Evolutionary conservation across 2,329 filamentous ascomycete species (phyloP).

Genomic region (Neonectria neomacrospora): DNA sequence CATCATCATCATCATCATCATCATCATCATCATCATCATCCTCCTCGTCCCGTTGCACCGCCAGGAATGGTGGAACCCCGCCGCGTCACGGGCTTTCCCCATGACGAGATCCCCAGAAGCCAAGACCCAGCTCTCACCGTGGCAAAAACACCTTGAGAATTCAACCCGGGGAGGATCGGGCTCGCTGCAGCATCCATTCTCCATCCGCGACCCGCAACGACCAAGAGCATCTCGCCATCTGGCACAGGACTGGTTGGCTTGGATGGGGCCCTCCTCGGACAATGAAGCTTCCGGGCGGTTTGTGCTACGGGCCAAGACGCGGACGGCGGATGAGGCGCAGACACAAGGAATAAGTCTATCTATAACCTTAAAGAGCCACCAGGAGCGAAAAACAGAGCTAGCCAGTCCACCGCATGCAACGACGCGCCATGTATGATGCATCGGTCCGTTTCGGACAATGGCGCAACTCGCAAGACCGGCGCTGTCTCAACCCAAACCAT

Average conservation of each 20-base stretch:
- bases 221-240: not conserved
- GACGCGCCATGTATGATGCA: not conserved
- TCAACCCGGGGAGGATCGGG: conserved; percentile 26
- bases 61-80: conserved; percentile 34
- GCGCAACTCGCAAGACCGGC: not conserved
- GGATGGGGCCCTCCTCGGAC: not conserved
- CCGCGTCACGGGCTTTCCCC: conserved; percentile 32
- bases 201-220: not conserved
- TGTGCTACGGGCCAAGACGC: not conserved
- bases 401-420: not conserved
- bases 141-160: conserved; percentile 7
- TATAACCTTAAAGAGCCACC: conserved; percentile 36
- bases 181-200: conserved; percentile 30
- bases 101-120: conserved; percentile 13
- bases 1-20: not conserved
- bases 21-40: not conserved
- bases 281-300: conserved; percentile 1
- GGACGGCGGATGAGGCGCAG: not conserved
- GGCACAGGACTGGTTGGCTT: not conserved
- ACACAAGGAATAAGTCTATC: conserved; percentile 35
- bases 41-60: not conserved
- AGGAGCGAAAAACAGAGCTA: not conserved
- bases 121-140: conserved; percentile 5
- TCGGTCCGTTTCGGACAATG: conserved; percentile 17
- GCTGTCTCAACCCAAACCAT: not conserved